Conservation (phyloP, 2,329 filamentous ascomycete species). For the Boeremia exigua region DNA sequence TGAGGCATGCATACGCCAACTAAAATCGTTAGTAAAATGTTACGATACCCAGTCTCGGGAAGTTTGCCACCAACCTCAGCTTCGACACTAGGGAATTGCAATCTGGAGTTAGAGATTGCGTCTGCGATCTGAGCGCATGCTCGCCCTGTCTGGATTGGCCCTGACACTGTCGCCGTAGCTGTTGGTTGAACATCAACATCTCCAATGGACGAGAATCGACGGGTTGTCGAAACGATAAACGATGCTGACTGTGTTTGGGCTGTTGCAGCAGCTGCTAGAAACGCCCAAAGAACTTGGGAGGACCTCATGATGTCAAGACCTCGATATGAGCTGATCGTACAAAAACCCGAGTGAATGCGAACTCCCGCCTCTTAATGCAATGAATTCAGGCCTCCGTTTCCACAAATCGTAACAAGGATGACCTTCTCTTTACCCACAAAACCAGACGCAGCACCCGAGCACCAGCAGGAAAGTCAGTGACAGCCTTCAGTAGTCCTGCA, state of each 20-base stretch:
- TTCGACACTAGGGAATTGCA: conserved; percentile 31
- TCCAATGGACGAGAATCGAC: conserved; percentile 22
- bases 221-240: neutral
- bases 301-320: conserved; percentile 27
- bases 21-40: conserved; percentile 13
- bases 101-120: conserved; percentile 18
- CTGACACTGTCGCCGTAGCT: conserved; percentile 33
- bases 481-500: conserved; percentile 3
- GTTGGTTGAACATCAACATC: conserved; percentile 37
- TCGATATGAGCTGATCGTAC: neutral
- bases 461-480: neutral
- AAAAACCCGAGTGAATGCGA: neutral
- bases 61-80: conserved; percentile 32
- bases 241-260: conserved; percentile 25
- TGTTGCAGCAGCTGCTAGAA: conserved; percentile 24
- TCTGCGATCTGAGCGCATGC: conserved; percentile 39
- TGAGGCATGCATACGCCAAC: conserved; percentile 46
- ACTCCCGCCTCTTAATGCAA: neutral
- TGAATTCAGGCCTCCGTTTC: conserved; percentile 6
- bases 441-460: neutral
- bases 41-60: neutral
- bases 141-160: conserved; percentile 36
- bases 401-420: neutral
- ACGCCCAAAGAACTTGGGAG: conserved; percentile 21
- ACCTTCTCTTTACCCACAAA: conserved; percentile 1